A percentile compares a stretch with the other conserved stretches of the same genome.
phyloP scores from a whole-genome alignment of 257 asterid species.

The Petunia secreta region DNA sequence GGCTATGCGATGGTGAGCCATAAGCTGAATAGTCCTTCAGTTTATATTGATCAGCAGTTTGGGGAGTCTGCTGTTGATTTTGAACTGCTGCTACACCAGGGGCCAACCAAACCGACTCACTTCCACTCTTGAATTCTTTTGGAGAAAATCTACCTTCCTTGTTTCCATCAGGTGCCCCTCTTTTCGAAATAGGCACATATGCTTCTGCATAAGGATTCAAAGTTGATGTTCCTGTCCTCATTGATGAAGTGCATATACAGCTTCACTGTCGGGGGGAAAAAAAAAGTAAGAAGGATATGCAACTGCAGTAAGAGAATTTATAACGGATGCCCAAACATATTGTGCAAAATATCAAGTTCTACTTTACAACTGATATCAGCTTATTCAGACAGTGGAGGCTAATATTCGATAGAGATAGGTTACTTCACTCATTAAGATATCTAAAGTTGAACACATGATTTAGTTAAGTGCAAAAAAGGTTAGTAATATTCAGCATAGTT shows the following conservation, averaged over 20 bases:
- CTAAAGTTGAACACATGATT: neutral
- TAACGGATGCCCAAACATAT: neutral
- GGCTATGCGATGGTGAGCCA: conserved; percentile 59
- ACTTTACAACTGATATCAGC: neutral
- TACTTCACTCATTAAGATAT: neutral
- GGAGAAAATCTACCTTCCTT: conserved; percentile 35
- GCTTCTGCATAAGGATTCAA: conserved; percentile 83
- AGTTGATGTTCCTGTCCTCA: conserved; percentile 72
- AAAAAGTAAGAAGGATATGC: neutral
- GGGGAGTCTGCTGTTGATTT: conserved; percentile 35
- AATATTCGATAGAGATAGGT: neutral
- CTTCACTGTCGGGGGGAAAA: conserved; percentile 24
- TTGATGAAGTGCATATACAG: conserved; percentile 44
- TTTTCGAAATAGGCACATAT: conserved; percentile 71
- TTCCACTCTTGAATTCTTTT: conserved; percentile 42
- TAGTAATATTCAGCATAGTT: neutral
- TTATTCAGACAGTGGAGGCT: neutral
- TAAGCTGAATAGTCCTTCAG: conserved; percentile 46
- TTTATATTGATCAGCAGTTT: conserved; percentile 35
- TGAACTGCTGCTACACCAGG: conserved; percentile 39
- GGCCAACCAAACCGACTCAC: conserved; percentile 45
- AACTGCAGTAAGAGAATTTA: neutral
- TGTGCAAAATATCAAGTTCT: neutral
- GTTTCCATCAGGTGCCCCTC: conserved; percentile 47
- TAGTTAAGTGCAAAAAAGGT: neutral